Evolutionary conservation across 2,329 filamentous ascomycete species (phyloP).

Genomic region (Colletotrichum tabaci): DNA sequence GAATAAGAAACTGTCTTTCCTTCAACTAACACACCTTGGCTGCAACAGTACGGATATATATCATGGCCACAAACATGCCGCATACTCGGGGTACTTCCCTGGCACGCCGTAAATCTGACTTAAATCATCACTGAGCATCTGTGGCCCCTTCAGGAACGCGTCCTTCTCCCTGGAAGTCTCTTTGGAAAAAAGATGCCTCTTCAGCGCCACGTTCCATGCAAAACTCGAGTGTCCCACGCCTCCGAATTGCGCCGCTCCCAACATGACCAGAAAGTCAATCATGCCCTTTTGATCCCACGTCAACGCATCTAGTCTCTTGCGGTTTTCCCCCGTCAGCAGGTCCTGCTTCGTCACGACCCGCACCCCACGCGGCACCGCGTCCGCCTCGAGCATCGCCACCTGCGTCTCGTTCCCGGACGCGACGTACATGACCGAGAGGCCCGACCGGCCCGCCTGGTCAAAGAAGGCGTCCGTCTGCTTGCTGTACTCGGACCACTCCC

Average conservation of each 20-base stretch:
- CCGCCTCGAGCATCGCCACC: conserved; percentile 39
- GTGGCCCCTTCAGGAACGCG: neutral
- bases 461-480: conserved; percentile 51
- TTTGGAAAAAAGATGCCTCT: conserved; percentile 45
- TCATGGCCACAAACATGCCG: conserved; percentile 30
- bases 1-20: too few species aligned
- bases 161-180: neutral
- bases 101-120: conserved; percentile 23
- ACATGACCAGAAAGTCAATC: conserved; percentile 52
- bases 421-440: conserved; percentile 48
- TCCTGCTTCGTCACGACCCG: conserved; percentile 51
- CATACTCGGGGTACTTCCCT: conserved; percentile 26
- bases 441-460: conserved; percentile 45
- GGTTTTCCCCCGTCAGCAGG: conserved; percentile 39
- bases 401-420: conserved; percentile 49
- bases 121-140: conserved; percentile 20
- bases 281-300: conserved; percentile 51
- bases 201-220: conserved; percentile 52
- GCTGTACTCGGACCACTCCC: conserved; percentile 49
- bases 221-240: conserved; percentile 53
- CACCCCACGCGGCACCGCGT: conserved; percentile 39
- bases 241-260: conserved; percentile 51
- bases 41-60: too few species aligned
- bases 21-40: too few species aligned
- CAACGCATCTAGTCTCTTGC: too few species aligned